Base-by-base conservation (phyloP, 2,329 filamentous ascomycete species). In the Teratosphaeria viscida region DNA sequence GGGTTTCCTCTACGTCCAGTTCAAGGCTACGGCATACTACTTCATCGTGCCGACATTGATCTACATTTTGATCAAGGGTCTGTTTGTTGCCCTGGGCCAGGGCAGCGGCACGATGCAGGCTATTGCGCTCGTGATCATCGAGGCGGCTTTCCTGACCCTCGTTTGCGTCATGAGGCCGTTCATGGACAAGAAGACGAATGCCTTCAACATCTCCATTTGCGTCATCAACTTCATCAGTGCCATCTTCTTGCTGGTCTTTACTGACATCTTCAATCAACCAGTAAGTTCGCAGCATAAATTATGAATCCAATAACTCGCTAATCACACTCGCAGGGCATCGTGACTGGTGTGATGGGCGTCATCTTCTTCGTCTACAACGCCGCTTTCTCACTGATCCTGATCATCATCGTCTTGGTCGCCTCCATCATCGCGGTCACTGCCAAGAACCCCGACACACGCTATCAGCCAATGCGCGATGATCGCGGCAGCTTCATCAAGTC, bases 111-210 rank as follows among this genome's bases (percentile, higher is more conserved):
- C 84, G 4, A 85, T 86, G 23, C 91, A 96, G 75, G 90, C 90
- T 10, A 80, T 96, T 60, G 89, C 86, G 16, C 81, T 96, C 60
- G 79, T 97, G 49, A 79, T 96, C 61, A 85, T 96, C 59, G 92
- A 97, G 75, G 87, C 87, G 1, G 83, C 76, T 57, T 86, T 88
- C 67, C 81, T 97, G 59, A 87, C 96, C 67, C 85, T 77, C 26
- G 85, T 90, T 59, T 88, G 85, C 61, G 86, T 95, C 58, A 78
- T 96, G 66, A 86, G 90, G 61, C 92, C 92, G 19, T 97, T 90
- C 88, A 97, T 97, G 92, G 92, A 96, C 81, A 96, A 96, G 84
- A 92, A 92, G 78, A 96, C 90, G 62, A 97, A 96, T 75, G 86
- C 87, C 55, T 95, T 96, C 82, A 96, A 96, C 77, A 96, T 97